phyloP scores from a whole-genome alignment of 108 stramenopile genomes.

The Fistulifera pelliculosa region DNA sequence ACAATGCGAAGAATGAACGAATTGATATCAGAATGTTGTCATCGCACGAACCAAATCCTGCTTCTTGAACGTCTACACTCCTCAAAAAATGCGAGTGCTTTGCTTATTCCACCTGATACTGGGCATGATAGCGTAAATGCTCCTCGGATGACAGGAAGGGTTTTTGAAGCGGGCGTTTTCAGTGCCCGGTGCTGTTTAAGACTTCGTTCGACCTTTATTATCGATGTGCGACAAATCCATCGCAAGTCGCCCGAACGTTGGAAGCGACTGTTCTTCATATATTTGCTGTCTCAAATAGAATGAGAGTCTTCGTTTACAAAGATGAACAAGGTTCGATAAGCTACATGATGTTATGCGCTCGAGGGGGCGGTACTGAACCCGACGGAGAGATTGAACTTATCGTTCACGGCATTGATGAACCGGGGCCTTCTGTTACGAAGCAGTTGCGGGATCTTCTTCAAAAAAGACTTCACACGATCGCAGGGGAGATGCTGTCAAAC shows the following conservation, averaged over 20 bases:
- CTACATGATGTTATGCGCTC: constrained; percentile 57
- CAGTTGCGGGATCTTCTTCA: constrained; percentile 55
- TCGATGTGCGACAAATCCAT: constrained; percentile 39
- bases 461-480: constrained; percentile 37
- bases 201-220: constrained; percentile 36
- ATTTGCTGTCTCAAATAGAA: constrained; percentile 64
- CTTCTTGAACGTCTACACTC: constrained; percentile 54
- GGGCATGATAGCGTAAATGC: not conserved
- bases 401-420: constrained; percentile 48
- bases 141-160: constrained; percentile 1
- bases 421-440: constrained; percentile 54
- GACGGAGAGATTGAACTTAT: constrained; percentile 43
- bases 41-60: constrained; percentile 58
- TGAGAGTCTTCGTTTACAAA: constrained; percentile 60
- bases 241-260: constrained; percentile 42
- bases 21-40: constrained; percentile 19
- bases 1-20: constrained; percentile 20
- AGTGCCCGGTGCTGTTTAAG: constrained; percentile 49
- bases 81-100: constrained; percentile 35
- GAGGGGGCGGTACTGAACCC: constrained; percentile 22
- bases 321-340: constrained; percentile 63
- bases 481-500: constrained; percentile 49
- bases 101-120: constrained; percentile 31
- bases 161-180: constrained; percentile 18
- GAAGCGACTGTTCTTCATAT: constrained; percentile 62